These are phyloP conservation scores for Aspergillus arachidicola DNA, from an alignment of 2,329 filamentous ascomycete genomes.

Conservation along the genomic window DNA sequence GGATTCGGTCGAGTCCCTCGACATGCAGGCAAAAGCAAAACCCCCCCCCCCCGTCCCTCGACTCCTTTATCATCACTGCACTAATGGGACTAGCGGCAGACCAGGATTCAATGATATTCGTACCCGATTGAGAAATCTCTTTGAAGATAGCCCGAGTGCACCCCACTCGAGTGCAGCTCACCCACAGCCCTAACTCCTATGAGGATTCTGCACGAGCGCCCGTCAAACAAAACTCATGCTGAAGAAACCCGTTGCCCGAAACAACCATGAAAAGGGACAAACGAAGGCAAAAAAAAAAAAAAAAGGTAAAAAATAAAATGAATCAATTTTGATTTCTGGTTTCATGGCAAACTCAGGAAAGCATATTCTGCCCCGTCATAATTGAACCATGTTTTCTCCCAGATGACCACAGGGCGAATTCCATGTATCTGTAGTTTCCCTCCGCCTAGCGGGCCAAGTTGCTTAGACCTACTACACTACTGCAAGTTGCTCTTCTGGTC, in stretches of 20 bases:
- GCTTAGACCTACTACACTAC: background rate
- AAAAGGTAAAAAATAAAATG: background rate
- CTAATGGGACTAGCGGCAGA: background rate
- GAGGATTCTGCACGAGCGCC: slow-evolving; percentile 9
- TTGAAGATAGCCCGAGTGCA: background rate
- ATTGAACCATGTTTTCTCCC: background rate
- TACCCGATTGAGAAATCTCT: background rate
- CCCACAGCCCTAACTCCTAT: background rate
- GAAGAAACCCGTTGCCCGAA: slow-evolving; percentile 1
- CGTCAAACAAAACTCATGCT: background rate
- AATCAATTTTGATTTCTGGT: too few species aligned
- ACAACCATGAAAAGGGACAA: background rate
- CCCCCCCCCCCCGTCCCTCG: background rate
- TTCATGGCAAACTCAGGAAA: background rate
- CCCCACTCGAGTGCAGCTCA: slow-evolving; percentile 1
- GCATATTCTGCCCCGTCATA: background rate
- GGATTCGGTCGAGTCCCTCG: background rate
- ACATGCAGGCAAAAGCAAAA: background rate
- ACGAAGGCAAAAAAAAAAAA: background rate
- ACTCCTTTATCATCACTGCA: background rate
- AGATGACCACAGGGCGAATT: background rate
- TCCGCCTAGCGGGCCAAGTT: too few species aligned
- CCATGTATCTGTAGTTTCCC: background rate
- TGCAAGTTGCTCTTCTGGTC: background rate
- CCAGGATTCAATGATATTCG: background rate